Evolutionary conservation across 768 basidiomycete genomes (phyloP), one percentile per base, ranked within the genome.

Genomic region (Leucocoprinus sp.): DNA sequence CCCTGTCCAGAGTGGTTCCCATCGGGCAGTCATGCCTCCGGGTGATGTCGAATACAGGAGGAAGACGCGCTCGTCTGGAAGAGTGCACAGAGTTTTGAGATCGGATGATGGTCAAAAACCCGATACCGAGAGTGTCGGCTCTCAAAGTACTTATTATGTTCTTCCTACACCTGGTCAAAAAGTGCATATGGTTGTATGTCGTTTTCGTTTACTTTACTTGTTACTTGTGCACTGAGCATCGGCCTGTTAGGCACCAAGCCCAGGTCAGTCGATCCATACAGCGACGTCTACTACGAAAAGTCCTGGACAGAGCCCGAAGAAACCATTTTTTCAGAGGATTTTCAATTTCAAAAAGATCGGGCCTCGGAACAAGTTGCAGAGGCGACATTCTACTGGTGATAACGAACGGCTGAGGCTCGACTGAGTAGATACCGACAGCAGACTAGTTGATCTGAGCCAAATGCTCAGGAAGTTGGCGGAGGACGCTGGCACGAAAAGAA

Each of bases 111-210:
- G 55, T 46, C 41, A 52, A 50, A 37, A 46, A 52, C 35, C 61
- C 52, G 5, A 59, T 11, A 63, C 63, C 15, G 67, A 67, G 14
- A 71, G 69, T 35, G 57, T 72, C 12, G 66, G 73, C 28, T 82
- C 82, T 4, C 80, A 75, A 17, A 76, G 81, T 57, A 86, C 84
- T 2, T 87, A 85, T 66, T 86, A 84, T 57, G 75, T 85, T 52
- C 70, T 84, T 31, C 82, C 82, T 3, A 69, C 74, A 8, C 74
- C 75, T 8, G 80, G 81, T n/a, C 82, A 84, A 57, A 87, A 85
- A 54, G 74, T 84, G 46, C 82, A 80, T 58, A 72, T 84, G 50
- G 70, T 86, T 55, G 84, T 85, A 63, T 71, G 84, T 73, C 19
- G 55, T 53, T 39, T 39, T 26, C 40, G 33, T 22, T 35, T 39